A percentile compares a stretch with the other conserved stretches of the same genome.
phyloP scores from a whole-genome alignment of 78 protist species.

The slime mould (Dictyostelium discoideum) region DNA sequence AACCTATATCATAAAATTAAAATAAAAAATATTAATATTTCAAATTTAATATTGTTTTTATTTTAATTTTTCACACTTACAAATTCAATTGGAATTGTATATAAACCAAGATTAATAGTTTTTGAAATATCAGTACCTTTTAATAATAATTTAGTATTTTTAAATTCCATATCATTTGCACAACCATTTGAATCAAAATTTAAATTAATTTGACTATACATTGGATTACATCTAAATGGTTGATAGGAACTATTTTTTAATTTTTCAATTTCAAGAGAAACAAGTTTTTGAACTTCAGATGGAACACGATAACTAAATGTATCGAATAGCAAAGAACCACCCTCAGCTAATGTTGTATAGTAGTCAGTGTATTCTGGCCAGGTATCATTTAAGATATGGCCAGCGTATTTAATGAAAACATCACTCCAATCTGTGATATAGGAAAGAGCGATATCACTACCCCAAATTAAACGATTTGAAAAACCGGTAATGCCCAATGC shows the following conservation, averaged over 20 bases:
- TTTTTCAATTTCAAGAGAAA: neutral
- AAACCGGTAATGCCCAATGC: constrained; percentile 34
- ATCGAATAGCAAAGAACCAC: constrained; percentile 12
- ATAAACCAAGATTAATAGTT: neutral
- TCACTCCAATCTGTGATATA: constrained; percentile 19
- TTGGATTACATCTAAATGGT: constrained; percentile 28
- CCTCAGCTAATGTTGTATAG: neutral
- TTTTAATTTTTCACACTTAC: neutral
- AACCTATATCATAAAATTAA: neutral
- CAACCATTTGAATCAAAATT: neutral
- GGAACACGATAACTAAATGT: neutral
- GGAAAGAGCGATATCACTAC: neutral
- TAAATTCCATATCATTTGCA: neutral
- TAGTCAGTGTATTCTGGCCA: neutral
- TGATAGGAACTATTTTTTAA: neutral
- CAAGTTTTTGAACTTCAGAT: neutral
- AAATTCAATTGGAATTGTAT: constrained; percentile 41
- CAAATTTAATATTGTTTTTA: neutral
- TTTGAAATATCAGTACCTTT: too few relatives aligned
- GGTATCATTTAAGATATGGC: neutral
- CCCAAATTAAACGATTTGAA: neutral
- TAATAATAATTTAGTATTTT: neutral
- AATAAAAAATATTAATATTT: neutral
- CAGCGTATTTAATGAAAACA: neutral
- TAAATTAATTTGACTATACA: neutral